These are phyloP conservation scores for Viola pubescens DNA, from an alignment of 441 rosid species.

Conservation along the genomic window DNA sequence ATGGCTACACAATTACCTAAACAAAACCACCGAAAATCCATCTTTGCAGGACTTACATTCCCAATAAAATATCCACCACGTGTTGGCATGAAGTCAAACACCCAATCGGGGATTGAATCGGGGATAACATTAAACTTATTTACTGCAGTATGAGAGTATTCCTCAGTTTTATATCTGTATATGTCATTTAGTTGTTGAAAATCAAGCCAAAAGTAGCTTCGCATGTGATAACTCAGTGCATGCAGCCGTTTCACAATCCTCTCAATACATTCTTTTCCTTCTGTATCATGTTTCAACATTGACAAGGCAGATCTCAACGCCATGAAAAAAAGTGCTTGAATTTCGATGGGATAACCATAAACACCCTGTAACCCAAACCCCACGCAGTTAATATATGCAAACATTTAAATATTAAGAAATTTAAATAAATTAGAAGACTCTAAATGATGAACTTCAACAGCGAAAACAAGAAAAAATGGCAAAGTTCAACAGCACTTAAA, in stretches of 20 bases:
- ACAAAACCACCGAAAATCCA: constrained; percentile 94
- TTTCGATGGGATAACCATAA: constrained; percentile 91
- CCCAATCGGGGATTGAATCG: constrained; percentile 91
- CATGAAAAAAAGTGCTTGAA: constrained; percentile 90
- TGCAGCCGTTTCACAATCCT: constrained; percentile 77
- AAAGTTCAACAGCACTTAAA: too few relatives aligned
- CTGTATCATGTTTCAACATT: constrained; percentile 72
- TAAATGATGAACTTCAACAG: neutral
- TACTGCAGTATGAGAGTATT: constrained; percentile 91
- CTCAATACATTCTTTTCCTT: constrained; percentile 74
- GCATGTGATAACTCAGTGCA: constrained; percentile 86
- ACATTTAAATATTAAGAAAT: neutral
- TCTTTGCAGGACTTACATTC: constrained; percentile 85
- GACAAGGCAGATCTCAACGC: constrained; percentile 64
- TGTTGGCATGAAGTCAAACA: constrained; percentile 86
- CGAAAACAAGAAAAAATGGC: too few relatives aligned
- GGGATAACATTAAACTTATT: constrained; percentile 92
- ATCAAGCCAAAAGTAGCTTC: constrained; percentile 89
- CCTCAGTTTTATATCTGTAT: constrained; percentile 89
- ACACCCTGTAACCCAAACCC: constrained; percentile 49
- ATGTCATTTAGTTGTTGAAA: constrained; percentile 86
- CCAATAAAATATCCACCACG: constrained; percentile 95
- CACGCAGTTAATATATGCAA: constrained; percentile 4
- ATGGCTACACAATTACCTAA: constrained; percentile 84
- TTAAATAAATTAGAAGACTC: too few relatives aligned